Percentiles rank a stretch among this genome's conserved stretches.
These are phyloP conservation scores for Acacia pycnantha DNA, from an alignment of 331 rosid genomes.

Conservation along the genomic window DNA sequence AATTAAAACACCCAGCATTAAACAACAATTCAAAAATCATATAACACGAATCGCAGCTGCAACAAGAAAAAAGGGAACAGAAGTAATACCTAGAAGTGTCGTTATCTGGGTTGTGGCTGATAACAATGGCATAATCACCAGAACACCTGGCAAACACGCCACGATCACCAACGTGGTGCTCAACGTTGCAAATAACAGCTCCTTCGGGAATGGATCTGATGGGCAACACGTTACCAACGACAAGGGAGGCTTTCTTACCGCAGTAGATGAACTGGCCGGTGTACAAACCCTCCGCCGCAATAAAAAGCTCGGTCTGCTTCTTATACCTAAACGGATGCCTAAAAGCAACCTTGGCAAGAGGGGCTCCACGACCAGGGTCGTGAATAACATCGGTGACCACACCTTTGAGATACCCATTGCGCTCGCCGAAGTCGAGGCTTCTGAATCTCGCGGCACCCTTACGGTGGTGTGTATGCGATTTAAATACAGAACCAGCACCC, in stretches of 20 bases:
- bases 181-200: conserved; percentile 70
- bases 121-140: conserved; percentile 70
- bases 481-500: conserved; percentile 81
- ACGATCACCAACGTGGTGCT: conserved; percentile 78
- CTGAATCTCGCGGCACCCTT: conserved; percentile 72
- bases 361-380: conserved; percentile 80
- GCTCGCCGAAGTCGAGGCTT: conserved; percentile 60
- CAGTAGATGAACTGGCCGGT: conserved; percentile 66
- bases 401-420: conserved; percentile 63
- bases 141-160: conserved; percentile 66
- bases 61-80: too few species aligned
- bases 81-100: conserved; percentile 58
- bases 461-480: conserved; percentile 75
- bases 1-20: neutral
- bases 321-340: conserved; percentile 72
- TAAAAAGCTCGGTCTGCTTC: conserved; percentile 61
- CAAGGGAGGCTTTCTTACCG: conserved; percentile 65
- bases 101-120: conserved; percentile 73
- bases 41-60: neutral
- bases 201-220: conserved; percentile 71
- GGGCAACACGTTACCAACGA: conserved; percentile 63
- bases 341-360: conserved; percentile 61
- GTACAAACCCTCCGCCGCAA: conserved; percentile 69
- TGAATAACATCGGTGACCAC: conserved; percentile 59
- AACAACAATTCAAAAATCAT: neutral